Evolutionary conservation across 805 yeast species (phyloP).

Genomic region (Candida maesae): DNA sequence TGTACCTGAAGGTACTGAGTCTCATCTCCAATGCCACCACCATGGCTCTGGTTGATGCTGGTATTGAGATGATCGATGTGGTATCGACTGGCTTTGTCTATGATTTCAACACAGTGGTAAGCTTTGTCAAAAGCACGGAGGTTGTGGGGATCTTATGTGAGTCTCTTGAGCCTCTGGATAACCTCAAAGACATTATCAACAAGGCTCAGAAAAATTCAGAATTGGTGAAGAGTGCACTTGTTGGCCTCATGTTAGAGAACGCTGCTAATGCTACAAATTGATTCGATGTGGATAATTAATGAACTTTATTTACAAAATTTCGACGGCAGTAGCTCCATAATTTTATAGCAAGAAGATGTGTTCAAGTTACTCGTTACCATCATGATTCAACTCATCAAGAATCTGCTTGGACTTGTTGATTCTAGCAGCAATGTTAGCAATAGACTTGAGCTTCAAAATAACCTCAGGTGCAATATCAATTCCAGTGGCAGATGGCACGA

Average conservation of each 20-base stretch:
- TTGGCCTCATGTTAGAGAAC: constrained; percentile 9
- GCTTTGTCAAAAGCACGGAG: constrained; percentile 54
- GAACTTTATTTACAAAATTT: neutral
- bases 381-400: constrained; percentile 23
- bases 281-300: neutral
- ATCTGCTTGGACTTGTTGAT: constrained; percentile 22
- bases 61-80: constrained; percentile 73
- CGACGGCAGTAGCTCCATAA: too few relatives aligned
- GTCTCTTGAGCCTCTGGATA: constrained; percentile 18
- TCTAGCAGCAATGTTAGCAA: constrained; percentile 20
- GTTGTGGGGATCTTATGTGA: constrained; percentile 60
- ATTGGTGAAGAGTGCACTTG: constrained; percentile 12
- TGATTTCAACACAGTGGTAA: constrained; percentile 40
- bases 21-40: constrained; percentile 46
- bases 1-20: constrained; percentile 30
- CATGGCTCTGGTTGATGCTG: constrained; percentile 79
- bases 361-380: constrained; percentile 1
- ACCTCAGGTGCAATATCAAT: constrained; percentile 34
- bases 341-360: too few relatives aligned
- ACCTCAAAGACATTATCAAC: constrained; percentile 10
- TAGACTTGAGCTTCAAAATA: constrained; percentile 19
- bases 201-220: constrained; percentile 13
- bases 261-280: constrained; percentile 2
- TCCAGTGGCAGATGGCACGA: constrained; percentile 31
- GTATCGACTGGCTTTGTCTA: constrained; percentile 59